Conservation (phyloP, 225 moss, liverwort and hornwort genomes). For the Physcomitrium patens region DNA sequence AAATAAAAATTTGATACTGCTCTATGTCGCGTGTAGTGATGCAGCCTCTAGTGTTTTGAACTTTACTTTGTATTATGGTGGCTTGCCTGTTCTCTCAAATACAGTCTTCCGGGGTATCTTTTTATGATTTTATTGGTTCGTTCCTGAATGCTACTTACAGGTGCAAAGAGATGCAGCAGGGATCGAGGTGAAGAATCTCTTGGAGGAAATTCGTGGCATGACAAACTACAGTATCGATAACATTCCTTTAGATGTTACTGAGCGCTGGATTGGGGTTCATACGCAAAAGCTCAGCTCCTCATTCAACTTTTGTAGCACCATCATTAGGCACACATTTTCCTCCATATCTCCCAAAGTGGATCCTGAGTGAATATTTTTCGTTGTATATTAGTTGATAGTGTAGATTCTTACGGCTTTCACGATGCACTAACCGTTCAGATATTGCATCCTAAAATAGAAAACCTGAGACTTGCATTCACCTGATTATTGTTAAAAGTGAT, state of each 20-base stretch:
- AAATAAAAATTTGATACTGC: too few relatives aligned
- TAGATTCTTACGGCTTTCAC: neutral
- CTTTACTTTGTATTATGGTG: too few relatives aligned
- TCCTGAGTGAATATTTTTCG: conserved; percentile 9
- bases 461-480: too few relatives aligned
- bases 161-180: conserved; percentile 35
- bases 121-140: neutral
- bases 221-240: conserved; percentile 49
- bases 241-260: conserved; percentile 42
- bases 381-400: neutral
- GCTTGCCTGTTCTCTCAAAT: neutral
- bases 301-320: conserved; percentile 66
- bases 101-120: neutral
- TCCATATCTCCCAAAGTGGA: conserved; percentile 10
- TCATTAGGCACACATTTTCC: conserved; percentile 58
- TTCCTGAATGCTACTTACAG: conserved; percentile 33
- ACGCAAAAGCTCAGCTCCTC: conserved; percentile 57
- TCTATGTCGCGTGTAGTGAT: too few relatives aligned
- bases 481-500: too few relatives aligned
- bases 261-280: conserved; percentile 66
- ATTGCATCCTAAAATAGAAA: neutral
- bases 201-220: conserved; percentile 62
- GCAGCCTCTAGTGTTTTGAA: too few relatives aligned
- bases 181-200: conserved; percentile 43
- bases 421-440: neutral